phyloP scores from a whole-genome alignment of 257 asterid genomes.

The Solanum chaucha region DNA sequence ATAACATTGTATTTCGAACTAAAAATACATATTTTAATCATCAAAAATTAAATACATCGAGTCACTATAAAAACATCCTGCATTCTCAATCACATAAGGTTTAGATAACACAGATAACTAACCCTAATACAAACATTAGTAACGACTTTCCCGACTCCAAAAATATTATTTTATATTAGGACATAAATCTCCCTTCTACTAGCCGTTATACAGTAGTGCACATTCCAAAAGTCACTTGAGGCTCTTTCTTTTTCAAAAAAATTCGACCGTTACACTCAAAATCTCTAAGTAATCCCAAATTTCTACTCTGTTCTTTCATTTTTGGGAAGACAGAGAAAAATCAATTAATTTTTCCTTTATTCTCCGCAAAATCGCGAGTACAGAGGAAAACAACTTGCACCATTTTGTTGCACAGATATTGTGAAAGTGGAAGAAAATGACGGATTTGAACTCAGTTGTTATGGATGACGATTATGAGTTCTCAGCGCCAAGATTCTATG shows the following conservation, averaged over 20 bases:
- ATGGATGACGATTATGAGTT: slow-evolving; percentile 69
- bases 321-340: not conserved
- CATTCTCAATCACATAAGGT: no score
- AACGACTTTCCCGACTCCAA: no score
- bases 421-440: slow-evolving; percentile 13
- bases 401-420: not conserved
- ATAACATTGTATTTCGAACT: no score
- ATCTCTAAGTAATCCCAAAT: slow-evolving; percentile 29
- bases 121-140: no score
- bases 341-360: no score
- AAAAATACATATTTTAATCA: no score
- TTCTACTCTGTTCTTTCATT: not conserved
- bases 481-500: slow-evolving; percentile 67
- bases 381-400: not conserved
- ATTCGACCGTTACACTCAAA: slow-evolving; percentile 40
- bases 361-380: not conserved
- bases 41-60: no score
- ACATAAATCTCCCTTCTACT: not conserved
- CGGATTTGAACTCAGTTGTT: slow-evolving; percentile 29
- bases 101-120: no score
- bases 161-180: not conserved
- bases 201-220: not conserved
- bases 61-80: no score
- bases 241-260: slow-evolving; percentile 12
- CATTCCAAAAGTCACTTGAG: not conserved